Base-by-base conservation (phyloP, 129 eudicot species). In the Flaveria bidentis region DNA sequence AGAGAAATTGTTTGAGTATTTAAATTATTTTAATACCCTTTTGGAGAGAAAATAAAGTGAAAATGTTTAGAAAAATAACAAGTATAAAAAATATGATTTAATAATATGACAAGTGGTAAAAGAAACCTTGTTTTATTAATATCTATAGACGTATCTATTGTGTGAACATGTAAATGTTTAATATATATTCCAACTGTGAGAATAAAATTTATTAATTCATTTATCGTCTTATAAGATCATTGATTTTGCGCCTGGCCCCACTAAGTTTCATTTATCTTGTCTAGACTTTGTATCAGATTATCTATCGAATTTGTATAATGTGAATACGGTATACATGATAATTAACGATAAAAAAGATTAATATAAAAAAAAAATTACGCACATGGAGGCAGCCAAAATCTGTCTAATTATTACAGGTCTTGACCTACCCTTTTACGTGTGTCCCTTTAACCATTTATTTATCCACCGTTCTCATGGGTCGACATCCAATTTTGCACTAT, bases 391-490 rank as follows among this genome's bases (percentile, higher is more conserved):
- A 11, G 58, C 53, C 76, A 69, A 69, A 69, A 69, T 28, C 60
- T 33, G 76, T 69, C 25, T 26, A 2, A 6, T 28, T 45, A 65
- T 17, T 12, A 46, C 16, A 22, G 33, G 75, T 77, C 68, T 77
- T 67, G 81, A 67, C 75, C 75, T 39, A 39, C 47, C 16, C 47
- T 9, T n/a, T 63, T 74, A 36, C 17, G 30, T 39, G 9, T 52
- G 15, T 55, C 56, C 55, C 15, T 25, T 9, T 30, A 62, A 46
- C 17, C 22, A 66, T 49, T 77, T 77, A 12, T 78, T 78, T 78
- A 78, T 78, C 65, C 77, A 78, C 65, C 72, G 76, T 71, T 78
- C 66, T 33, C 66, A 71, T 33, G 66, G 77, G 82, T 77, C 82
- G 82, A 78, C 82, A 78, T 78, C 20, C 51, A 70, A 7, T 57